These are phyloP conservation scores for Orychophragmus violaceus DNA, from an alignment of 345 rosid genomes.

Conservation along the genomic window DNA sequence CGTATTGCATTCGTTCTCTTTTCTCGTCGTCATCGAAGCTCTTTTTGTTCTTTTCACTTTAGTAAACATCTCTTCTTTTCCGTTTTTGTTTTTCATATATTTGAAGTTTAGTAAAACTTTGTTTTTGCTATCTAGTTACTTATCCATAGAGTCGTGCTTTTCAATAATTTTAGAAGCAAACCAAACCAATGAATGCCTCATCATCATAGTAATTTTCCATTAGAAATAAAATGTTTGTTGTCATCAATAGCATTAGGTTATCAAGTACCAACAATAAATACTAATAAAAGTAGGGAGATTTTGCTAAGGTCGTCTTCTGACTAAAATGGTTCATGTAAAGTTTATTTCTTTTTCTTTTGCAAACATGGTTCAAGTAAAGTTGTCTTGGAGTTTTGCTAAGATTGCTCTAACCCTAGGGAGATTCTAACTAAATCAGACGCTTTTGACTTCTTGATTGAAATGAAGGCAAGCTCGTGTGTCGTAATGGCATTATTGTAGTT, in stretches of 20 bases:
- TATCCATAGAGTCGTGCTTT: neutral
- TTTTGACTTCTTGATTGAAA: neutral
- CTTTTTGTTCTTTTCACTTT: neutral
- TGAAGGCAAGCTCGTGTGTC: neutral
- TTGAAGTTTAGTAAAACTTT: neutral
- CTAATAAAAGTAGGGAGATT: too few relatives aligned
- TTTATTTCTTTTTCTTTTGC: too few relatives aligned
- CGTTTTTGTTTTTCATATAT: neutral
- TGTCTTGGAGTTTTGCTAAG: neutral
- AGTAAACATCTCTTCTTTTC: neutral
- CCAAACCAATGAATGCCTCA: neutral
- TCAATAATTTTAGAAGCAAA: neutral
- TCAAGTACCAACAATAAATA: neutral
- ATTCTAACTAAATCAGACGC: neutral
- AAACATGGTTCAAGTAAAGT: neutral
- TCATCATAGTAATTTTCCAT: neutral
- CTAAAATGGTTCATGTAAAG: too few relatives aligned
- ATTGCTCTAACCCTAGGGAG: neutral
- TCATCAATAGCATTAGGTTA: neutral
- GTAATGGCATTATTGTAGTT: neutral
- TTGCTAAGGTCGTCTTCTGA: too few relatives aligned
- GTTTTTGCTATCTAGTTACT: neutral
- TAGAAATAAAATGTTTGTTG: neutral
- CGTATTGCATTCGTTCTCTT: constrained; percentile 11
- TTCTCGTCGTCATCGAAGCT: neutral